Evolutionary conservation across 108 stramenopile species (phyloP), one percentile per base, ranked within the genome.

Genomic region (Fistulifera pelliculosa): DNA sequence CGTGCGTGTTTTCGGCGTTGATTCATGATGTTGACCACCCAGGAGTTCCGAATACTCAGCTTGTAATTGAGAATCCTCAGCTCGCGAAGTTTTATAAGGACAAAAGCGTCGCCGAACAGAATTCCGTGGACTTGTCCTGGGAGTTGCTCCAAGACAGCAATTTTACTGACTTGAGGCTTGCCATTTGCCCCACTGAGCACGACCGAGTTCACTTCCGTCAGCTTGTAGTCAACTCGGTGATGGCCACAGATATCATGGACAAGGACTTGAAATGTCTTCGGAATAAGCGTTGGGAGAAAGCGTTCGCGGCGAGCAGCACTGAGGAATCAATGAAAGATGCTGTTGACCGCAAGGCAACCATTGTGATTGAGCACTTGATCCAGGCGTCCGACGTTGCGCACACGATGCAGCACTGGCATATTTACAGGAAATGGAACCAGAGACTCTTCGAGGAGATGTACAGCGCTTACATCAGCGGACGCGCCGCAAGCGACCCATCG

Each of bases 131-230:
- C 15, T 38, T 74, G 38, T 49, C 64, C 11, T 58, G 59, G 38
- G 42, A 60, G 22, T 42, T 74, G 47, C 55, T 83, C 40, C 73
- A 66, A 63, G 44, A 67, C 13, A 38, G 47, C 12, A 27, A 40
- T 7, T 74, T 52, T 41, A n/a, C 43, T 24, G 45, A 54, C 18
- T 28, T 83, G 23, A 60, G 78, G 38, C 47, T 49, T 0, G 61
- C 67, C 2, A 61, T 76, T 19, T 83, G 69, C 44, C 48, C 45
- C 5, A 56, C 27, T 0, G 28, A 44, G 12, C 47, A 45, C 21
- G 77, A 79, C 6, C 56, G 50, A 42, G 49, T 52, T 15, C 58
- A 61, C 17, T 83, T 83, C 52, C 69, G 82, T 27, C 76, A 77
- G 31, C 47, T 74, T 15, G 78, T 83, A 1, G 79, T 83, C 23